Conservation (phyloP, 179 eudicot genomes). For the Spinacia oleracea region DNA sequence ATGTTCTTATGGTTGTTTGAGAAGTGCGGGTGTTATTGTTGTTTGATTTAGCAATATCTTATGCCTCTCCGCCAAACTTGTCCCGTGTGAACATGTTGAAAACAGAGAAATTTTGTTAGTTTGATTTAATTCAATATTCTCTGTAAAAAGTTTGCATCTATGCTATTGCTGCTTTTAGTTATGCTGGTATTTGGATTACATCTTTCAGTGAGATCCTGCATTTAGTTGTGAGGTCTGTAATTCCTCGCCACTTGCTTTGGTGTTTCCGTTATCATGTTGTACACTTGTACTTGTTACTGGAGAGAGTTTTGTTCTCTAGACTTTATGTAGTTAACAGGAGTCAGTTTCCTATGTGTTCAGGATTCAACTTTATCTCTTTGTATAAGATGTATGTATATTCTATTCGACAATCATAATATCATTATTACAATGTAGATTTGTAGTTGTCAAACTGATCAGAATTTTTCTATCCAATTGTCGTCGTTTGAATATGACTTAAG, state of each 20-base stretch:
- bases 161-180: neutral
- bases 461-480: neutral
- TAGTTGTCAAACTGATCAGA: neutral
- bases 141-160: neutral
- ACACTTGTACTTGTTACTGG: neutral
- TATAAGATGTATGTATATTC: neutral
- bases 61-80: neutral
- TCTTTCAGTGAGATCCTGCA: neutral
- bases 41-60: neutral
- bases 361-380: neutral
- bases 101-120: neutral
- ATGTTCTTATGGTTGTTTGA: neutral
- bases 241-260: neutral
- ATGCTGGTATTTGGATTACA: neutral
- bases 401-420: neutral
- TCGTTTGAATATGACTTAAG: neutral
- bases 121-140: too few species aligned
- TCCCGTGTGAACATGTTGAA: neutral
- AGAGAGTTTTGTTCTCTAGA: neutral
- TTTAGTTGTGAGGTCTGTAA: neutral
- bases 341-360: neutral
- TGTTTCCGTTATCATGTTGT: neutral
- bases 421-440: neutral
- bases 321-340: neutral
- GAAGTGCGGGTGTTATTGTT: neutral